phyloP scores from a whole-genome alignment of 768 basidiomycete species.

The Wakefieldia striispora region DNA sequence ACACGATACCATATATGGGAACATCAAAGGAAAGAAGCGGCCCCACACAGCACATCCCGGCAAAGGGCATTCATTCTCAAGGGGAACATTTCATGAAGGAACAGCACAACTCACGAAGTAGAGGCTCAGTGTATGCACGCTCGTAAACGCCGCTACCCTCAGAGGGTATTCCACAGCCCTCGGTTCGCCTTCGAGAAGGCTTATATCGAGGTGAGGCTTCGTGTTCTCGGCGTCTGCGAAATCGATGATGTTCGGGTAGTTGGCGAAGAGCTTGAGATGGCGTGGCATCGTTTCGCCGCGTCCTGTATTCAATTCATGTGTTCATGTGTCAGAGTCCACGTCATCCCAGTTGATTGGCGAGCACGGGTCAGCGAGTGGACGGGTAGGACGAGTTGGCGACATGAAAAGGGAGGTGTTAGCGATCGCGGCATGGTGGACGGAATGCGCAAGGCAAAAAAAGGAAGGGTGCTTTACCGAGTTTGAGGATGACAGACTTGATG shows the following conservation, averaged over 20 bases:
- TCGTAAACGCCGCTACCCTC: slow-evolving; percentile 72
- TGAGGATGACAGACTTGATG: slow-evolving; percentile 69
- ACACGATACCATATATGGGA: slow-evolving; percentile 19
- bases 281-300: slow-evolving; percentile 74
- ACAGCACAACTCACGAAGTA: slow-evolving; percentile 64
- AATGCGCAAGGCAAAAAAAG: slow-evolving; percentile 5
- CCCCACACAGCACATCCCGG: slow-evolving; percentile 1
- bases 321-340: not conserved
- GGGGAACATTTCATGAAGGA: slow-evolving; percentile 7
- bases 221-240: slow-evolving; percentile 69
- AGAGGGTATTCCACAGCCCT: slow-evolving; percentile 75
- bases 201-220: slow-evolving; percentile 69
- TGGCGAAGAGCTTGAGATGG: slow-evolving; percentile 73
- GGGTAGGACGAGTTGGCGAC: slow-evolving; percentile 1
- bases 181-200: slow-evolving; percentile 67
- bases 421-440: slow-evolving; percentile 5
- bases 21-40: slow-evolving; percentile 14
- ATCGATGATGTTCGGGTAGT: slow-evolving; percentile 72
- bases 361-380: slow-evolving; percentile 5
- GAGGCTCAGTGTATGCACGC: slow-evolving; percentile 67
- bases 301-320: slow-evolving; percentile 39
- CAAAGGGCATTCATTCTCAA: slow-evolving; percentile 12
- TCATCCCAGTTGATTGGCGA: slow-evolving; percentile 3
- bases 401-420: slow-evolving; percentile 10
- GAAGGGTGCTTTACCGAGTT: slow-evolving; percentile 54